A percentile compares a stretch with the other conserved stretches of the same genome.
These are phyloP conservation scores for Bullera alba DNA, from an alignment of 768 basidiomycete species.

Conservation along the genomic window DNA sequence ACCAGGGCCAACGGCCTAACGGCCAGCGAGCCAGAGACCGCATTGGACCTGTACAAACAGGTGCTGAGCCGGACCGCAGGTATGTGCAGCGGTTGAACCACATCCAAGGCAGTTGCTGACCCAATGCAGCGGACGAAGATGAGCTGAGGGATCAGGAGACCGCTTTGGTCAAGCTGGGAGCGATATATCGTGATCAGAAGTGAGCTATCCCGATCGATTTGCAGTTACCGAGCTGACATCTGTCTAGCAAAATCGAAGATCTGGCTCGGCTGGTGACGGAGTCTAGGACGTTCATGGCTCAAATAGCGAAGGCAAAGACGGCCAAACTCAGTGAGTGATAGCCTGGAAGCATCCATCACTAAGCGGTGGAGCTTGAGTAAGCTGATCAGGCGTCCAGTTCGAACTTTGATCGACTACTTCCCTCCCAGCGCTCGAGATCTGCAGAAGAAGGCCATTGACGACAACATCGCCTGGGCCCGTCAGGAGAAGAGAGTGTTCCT, in stretches of 20 bases:
- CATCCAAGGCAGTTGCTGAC: background rate
- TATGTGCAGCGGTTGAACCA: conserved; percentile 1
- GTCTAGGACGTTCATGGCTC: conserved; percentile 78
- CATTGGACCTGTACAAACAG: conserved; percentile 68
- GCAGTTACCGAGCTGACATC: conserved; percentile 1
- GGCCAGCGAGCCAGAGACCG: conserved; percentile 54
- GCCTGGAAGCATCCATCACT: background rate
- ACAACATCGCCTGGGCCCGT: conserved; percentile 89
- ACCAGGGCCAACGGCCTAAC: conserved; percentile 28
- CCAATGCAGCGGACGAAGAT: conserved; percentile 50
- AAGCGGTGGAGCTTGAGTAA: background rate
- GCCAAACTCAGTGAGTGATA: conserved; percentile 90
- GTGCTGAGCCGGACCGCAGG: conserved; percentile 53
- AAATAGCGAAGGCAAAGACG: conserved; percentile 95
- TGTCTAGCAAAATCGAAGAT: conserved; percentile 66
- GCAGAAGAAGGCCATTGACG: conserved; percentile 77
- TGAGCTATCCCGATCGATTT: conserved; percentile 52
- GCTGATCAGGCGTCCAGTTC: conserved; percentile 54
- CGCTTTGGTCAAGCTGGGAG: conserved; percentile 76
- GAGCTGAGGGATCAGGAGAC: conserved; percentile 71
- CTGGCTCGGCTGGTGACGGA: conserved; percentile 78
- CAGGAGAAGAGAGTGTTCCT: conserved; percentile 89
- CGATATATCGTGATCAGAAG: conserved; percentile 79
- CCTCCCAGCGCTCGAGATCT: conserved; percentile 62
- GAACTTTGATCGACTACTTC: conserved; percentile 89